Evolutionary conservation across 176 grass and related monocot species (phyloP).

Genomic region (Neostapfia colusana): DNA sequence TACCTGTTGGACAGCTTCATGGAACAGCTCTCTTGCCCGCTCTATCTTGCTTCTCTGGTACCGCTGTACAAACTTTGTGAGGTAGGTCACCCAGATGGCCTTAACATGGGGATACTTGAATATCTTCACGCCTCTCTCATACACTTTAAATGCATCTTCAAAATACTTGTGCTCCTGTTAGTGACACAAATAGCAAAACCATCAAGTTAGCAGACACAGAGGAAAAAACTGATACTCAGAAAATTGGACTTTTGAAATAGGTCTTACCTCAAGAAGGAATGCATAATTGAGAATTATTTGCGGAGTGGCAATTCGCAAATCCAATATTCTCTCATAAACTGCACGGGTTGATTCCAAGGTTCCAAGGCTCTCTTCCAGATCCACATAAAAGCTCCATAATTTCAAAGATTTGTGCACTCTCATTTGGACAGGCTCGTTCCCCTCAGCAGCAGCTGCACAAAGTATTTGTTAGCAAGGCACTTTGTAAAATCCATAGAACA

Average conservation of each 20-base stretch:
- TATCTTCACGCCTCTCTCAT: constrained; percentile 88
- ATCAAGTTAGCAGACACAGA: constrained; percentile 17
- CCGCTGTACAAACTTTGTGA: constrained; percentile 75
- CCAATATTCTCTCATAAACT: constrained; percentile 84
- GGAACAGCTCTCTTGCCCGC: constrained; percentile 73
- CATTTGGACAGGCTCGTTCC: constrained; percentile 73
- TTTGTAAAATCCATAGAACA: constrained; percentile 13
- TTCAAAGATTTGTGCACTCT: constrained; percentile 82
- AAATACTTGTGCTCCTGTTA: constrained; percentile 77
- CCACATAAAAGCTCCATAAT: constrained; percentile 90
- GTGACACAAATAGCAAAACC: constrained; percentile 20
- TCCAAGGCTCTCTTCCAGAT: constrained; percentile 82
- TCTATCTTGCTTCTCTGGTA: constrained; percentile 76
- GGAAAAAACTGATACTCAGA: background rate
- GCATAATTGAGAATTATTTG: constrained; percentile 91
- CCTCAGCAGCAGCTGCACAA: constrained; percentile 73
- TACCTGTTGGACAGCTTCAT: constrained; percentile 77
- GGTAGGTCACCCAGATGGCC: constrained; percentile 81
- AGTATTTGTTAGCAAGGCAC: constrained; percentile 22
- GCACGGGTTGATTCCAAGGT: constrained; percentile 66
- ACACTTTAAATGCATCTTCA: constrained; percentile 90
- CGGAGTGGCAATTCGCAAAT: constrained; percentile 79
- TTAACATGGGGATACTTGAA: constrained; percentile 88
- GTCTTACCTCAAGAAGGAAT: constrained; percentile 67
- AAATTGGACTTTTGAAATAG: background rate